These are phyloP conservation scores for Trichoderma asperelloides DNA, from an alignment of 495 filamentous ascomycete genomes.

Conservation along the genomic window DNA sequence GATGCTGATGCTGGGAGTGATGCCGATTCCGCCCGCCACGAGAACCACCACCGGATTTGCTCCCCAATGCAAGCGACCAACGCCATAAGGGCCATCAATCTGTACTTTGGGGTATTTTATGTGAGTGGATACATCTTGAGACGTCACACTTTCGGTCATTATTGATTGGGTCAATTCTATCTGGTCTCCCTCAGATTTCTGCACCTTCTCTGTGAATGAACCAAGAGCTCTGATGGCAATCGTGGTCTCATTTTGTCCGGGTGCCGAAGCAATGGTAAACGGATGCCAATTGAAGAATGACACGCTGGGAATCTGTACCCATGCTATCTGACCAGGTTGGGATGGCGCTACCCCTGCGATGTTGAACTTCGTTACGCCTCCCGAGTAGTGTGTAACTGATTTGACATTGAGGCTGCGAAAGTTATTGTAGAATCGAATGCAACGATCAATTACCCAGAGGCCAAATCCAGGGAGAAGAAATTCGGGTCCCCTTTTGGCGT, in stretches of 20 bases:
- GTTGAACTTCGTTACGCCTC: conserved; percentile 16
- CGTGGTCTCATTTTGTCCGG: conserved; percentile 5
- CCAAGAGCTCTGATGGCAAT: conserved; percentile 17
- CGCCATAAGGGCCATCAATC: conserved; percentile 16
- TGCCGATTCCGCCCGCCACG: conserved; percentile 17
- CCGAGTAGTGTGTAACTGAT: conserved; percentile 3
- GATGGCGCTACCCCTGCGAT: background rate
- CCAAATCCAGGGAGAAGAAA: conserved; percentile 15
- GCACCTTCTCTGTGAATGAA: conserved; percentile 13
- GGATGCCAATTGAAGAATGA: conserved; percentile 17
- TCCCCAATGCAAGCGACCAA: conserved; percentile 11
- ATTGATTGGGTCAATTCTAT: too few relatives aligned
- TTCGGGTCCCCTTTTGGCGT: conserved; percentile 13
- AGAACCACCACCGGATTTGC: conserved; percentile 13
- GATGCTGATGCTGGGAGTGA: conserved; percentile 18
- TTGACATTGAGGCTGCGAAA: conserved; percentile 10
- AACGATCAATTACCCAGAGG: conserved; percentile 17
- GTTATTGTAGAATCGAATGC: conserved; percentile 13
- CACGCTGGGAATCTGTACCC: conserved; percentile 16
- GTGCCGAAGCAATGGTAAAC: conserved; percentile 17
- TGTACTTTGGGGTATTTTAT: conserved; percentile 4
- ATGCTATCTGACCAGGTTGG: conserved; percentile 16
- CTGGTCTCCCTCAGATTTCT: background rate
- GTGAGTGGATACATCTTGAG: background rate
- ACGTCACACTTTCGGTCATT: too few relatives aligned